A percentile compares a stretch with the other conserved stretches of the same genome.
Conservation (phyloP, 2,329 filamentous ascomycete species). For the Colletotrichum sp. region DNA sequence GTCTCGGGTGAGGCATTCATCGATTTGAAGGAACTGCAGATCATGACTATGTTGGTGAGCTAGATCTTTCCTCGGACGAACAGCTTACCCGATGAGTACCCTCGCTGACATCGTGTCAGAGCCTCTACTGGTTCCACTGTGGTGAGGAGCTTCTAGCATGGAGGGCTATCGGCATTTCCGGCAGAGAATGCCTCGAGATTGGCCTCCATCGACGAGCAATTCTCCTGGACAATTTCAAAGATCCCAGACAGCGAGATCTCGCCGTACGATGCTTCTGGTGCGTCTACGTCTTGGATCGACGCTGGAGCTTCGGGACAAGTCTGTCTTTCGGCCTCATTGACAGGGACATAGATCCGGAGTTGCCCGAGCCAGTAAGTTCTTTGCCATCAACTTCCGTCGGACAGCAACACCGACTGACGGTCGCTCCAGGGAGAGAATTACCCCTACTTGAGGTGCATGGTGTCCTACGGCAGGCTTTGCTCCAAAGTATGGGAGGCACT, state of each 20-base stretch:
- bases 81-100: fast-evolving
- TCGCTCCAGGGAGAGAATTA: conserved; percentile 31
- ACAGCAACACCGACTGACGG: neutral
- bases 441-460: conserved; percentile 51
- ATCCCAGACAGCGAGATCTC: conserved; percentile 30
- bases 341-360: conserved; percentile 51
- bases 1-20: conserved; percentile 29
- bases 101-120: conserved; percentile 25
- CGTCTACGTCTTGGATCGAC: conserved; percentile 55
- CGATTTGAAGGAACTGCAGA: conserved; percentile 37
- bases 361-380: conserved; percentile 44
- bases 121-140: conserved; percentile 47
- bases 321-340: conserved; percentile 53
- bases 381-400: neutral
- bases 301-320: conserved; percentile 57
- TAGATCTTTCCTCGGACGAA: neutral
- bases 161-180: conserved; percentile 51
- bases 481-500: conserved; percentile 52
- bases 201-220: conserved; percentile 52
- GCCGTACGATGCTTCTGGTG: conserved; percentile 52
- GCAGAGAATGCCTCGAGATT: conserved; percentile 50
- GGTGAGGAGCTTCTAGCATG: conserved; percentile 56
- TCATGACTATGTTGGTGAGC: conserved; percentile 33
- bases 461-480: conserved; percentile 49
- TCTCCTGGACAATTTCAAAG: conserved; percentile 41